Base-by-base conservation (phyloP, 2,329 filamentous ascomycete genomes). In the Plectosphaerella cucumerina region DNA sequence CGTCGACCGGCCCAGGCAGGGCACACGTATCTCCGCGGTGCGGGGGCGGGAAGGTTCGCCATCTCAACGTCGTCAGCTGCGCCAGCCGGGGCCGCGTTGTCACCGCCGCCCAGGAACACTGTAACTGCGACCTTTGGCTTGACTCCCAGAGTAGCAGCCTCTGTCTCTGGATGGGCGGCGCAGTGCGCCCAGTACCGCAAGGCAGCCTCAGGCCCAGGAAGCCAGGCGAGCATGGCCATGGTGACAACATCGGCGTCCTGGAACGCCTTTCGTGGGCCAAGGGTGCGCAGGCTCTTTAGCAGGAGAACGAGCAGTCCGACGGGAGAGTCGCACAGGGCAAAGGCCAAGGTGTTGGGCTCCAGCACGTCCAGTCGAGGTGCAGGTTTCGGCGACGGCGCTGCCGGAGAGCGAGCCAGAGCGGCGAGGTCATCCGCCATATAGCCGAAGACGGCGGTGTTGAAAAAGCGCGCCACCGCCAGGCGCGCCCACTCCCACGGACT, bases 191-290 rank as follows among this genome's bases (percentile, higher is more conserved):
- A 81, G 50, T 77, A 85, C 22, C 82, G 70, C 57, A 86, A 65
- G 3, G 75, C 76, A 2, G 76, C 76, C 59, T 87, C 84, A 0
- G 83, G 83, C 0, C 84, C 85, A 0, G 85, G 84, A 1, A 88
- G 65, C 85, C 85, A 88, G 20, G 82, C 78, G 23, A 87, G 66
- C 61, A 81, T 77, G 2, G 81, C 77, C 58, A 85, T 70, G 17
- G 80, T 81, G 52, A 88, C 71, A 21, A 87, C 70, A 50, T 86
- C 80, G 14, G 71, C 68, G 4, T 71, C 67, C 2, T 71, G 70
- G 47, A 81, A 70, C 15, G 69, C 66, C 50, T 70, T 66, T 5
- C 56, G 62, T 0, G 72, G 69, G 3, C 67, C 70, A 4, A 72
- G 61, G 2, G 69, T 64, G 15, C 71, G 69, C 48, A 83, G 62